Evolutionary conservation across 495 filamentous ascomycete species (phyloP), one percentile per base, ranked within the genome.

Genomic region (Daldinia caldariorum): DNA sequence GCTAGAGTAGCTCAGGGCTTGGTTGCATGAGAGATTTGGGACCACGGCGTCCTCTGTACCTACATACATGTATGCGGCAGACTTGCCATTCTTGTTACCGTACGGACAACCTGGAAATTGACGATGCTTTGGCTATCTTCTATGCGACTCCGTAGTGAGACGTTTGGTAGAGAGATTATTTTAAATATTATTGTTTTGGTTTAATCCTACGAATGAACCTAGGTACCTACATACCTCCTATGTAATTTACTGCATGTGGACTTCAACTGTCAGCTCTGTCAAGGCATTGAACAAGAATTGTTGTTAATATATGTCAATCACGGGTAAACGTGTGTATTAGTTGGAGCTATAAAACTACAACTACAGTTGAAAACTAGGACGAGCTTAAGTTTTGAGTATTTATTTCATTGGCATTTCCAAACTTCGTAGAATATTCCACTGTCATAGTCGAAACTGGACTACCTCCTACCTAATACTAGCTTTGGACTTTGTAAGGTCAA

Each of bases 91-190:
- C 58, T 71, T 58, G 47, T 58, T 63, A 38, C 60, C 53, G 63
- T 71, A 71, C 58, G 58, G 62, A 37, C 62, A 63, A 60, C 50
- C 45, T 62, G 68, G 63, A 63, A 66, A 66, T 71, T 71, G 68
- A 71, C 58, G 45, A 55, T 54, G 62, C 41, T 59, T 66, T 65
- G 58, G 62, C 37, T 64, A 35, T 26, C 38, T 70, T 61, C 18
- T 39, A 38, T 34, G 34, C 38, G 39, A 32, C 31, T 53, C n/a
- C 49, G 18, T 47, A 47, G 43, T 7, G 43, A 20, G 43, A 47
- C 16, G 43, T 22, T 22, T 31, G 12, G 26, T 16, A n/a, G 22
- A 32, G 10, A 32, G 22, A 32, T n/a, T 26, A 32, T n/a, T 20
- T 22, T 47, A 18, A 47, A 47, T 47, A 16, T 8, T 16, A 47